Conservation (phyloP, 2,329 filamentous ascomycete genomes). For the Pseudonectria foliicola region DNA sequence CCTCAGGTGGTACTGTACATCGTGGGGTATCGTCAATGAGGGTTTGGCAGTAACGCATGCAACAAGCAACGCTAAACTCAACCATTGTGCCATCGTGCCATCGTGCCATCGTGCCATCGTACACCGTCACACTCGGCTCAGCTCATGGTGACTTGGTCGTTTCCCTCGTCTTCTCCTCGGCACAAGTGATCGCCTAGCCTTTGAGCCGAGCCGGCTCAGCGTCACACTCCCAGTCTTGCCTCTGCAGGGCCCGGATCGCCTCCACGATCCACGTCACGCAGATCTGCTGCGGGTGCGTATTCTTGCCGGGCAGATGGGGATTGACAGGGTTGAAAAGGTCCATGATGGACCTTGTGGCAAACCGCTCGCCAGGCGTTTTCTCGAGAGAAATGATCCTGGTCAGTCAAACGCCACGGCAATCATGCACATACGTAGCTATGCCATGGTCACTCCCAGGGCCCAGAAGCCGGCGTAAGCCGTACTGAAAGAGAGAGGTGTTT, state of each 20-base stretch:
- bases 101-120: too few species aligned
- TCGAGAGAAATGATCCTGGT: conserved; percentile 21
- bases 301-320: conserved; percentile 24
- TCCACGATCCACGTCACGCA: conserved; percentile 27
- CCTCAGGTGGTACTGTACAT: too few species aligned
- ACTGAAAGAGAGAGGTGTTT: conserved; percentile 1
- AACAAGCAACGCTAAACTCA: too few species aligned
- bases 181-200: conserved; percentile 21
- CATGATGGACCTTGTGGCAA: conserved; percentile 21
- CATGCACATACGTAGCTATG: conserved; percentile 12
- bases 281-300: conserved; percentile 27
- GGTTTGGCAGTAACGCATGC: too few species aligned
- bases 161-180: conserved; percentile 20
- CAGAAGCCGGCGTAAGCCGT: conserved; percentile 1
- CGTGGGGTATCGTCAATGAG: too few species aligned
- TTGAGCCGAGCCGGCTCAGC: conserved; percentile 23
- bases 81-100: too few species aligned
- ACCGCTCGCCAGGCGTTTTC: conserved; percentile 17
- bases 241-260: conserved; percentile 21
- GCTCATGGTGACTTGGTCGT: too few species aligned
- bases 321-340: too few species aligned
- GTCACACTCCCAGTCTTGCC: conserved; percentile 14
- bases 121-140: conserved; percentile 12
- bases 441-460: conserved; percentile 5
- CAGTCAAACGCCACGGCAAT: conserved; percentile 22